A percentile compares a stretch with the other conserved stretches of the same genome.
Conservation (phyloP, 495 filamentous ascomycete genomes). For the Podospora appendiculata region DNA sequence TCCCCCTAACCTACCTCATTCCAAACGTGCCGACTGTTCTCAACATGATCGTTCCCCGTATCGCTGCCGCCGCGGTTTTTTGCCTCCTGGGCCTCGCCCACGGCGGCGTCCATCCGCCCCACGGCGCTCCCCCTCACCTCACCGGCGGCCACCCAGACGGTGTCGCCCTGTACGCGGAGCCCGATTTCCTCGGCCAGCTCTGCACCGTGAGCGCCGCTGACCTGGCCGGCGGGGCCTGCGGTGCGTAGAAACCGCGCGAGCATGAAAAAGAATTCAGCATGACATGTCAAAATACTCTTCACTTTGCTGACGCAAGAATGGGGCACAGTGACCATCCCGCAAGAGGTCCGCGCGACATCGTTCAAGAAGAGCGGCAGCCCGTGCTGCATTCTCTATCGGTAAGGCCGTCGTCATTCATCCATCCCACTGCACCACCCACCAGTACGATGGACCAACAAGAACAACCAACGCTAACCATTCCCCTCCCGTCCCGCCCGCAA, state of each 20-base stretch:
- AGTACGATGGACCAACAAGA: no score
- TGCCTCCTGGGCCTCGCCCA: neutral
- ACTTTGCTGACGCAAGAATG: neutral
- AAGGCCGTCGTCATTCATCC: neutral
- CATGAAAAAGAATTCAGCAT: neutral
- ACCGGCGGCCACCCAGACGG: neutral
- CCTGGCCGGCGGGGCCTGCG: neutral
- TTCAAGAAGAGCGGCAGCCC: neutral
- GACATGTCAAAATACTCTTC: neutral
- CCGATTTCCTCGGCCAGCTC: neutral
- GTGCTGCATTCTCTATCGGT: constrained; percentile 9
- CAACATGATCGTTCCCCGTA: neutral
- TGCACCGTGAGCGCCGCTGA: neutral
- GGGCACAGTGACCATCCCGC: neutral
- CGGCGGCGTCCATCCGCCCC: neutral
- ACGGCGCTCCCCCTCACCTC: neutral
- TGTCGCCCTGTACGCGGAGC: neutral
- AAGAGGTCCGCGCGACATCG: neutral
- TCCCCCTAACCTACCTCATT: neutral
- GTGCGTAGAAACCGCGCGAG: neutral
- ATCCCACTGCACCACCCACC: neutral
- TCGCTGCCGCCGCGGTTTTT: neutral
- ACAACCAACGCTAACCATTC: neutral
- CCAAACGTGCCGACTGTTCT: no score
- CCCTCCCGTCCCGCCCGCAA: neutral